phyloP scores from a whole-genome alignment of 345 rosid genomes.

The Linum lewisii region DNA sequence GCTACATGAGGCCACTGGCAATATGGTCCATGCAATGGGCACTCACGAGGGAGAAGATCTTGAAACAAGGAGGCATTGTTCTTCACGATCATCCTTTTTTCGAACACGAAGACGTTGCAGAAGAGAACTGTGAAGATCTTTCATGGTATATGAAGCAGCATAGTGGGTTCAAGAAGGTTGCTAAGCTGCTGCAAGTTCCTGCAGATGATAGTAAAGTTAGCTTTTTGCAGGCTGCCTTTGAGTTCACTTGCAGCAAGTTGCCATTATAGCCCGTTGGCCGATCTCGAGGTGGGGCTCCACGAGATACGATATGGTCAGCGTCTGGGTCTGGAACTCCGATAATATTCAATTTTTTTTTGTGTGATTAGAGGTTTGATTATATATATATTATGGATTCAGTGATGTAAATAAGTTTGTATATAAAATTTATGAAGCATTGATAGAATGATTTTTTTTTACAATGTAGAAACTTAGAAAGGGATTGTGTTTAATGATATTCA shows the following conservation, averaged over 20 bases:
- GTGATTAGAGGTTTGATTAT: too few relatives aligned
- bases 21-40: slow-evolving; percentile 88
- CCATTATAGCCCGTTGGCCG: slow-evolving; percentile 7
- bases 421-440: too few relatives aligned
- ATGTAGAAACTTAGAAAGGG: too few relatives aligned
- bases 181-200: slow-evolving; percentile 40
- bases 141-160: slow-evolving; percentile 35
- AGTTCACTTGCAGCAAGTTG: slow-evolving; percentile 30
- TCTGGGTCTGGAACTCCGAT: too few relatives aligned
- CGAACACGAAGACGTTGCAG: slow-evolving; percentile 9
- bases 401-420: too few relatives aligned
- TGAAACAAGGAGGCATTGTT: background rate
- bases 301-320: too few relatives aligned
- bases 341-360: too few relatives aligned
- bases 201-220: slow-evolving; percentile 27
- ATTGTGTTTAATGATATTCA: too few relatives aligned
- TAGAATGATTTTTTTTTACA: too few relatives aligned
- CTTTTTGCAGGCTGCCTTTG: slow-evolving; percentile 39
- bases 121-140: slow-evolving; percentile 14
- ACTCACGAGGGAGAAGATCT: slow-evolving; percentile 35
- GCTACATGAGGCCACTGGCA: slow-evolving; percentile 80
- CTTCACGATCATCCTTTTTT: background rate
- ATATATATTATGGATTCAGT: too few relatives aligned
- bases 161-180: slow-evolving; percentile 53
- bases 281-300: too few relatives aligned